Evolutionary conservation across 1,139 yeast genomes (phyloP), one percentile per base, ranked within the genome.

Genomic region (Komagataea norvegica): DNA sequence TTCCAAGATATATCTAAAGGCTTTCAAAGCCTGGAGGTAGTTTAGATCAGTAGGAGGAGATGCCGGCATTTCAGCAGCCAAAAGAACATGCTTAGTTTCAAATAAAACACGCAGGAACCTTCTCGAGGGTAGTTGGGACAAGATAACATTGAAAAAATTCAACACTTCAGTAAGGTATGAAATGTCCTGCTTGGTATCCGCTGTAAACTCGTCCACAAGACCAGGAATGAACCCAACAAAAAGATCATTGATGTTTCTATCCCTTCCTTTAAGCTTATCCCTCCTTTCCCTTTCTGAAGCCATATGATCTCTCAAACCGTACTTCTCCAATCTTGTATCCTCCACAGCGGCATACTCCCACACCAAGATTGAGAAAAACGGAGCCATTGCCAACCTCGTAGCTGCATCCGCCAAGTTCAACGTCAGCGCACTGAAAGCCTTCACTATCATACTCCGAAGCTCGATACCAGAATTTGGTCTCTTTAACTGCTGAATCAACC

Each of bases 71-170:
- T 25, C 13, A 3, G 33, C 41, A 21, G 20, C 38, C 14, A 18
- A 42, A 7, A 55, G 23, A 13, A 61, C 48, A 36, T 55, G 52
- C 22, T 47, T 17, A 19, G 59, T 59, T 27, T 59, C 56, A 27
- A 71, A 24, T 6, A 71, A 30, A 0, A 64, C 46, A 40, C 59
- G 62, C 3, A 63, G 40, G 41, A 57, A 67, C 31, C 63, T 47
- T 40, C 77, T 55, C 1, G 75, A 63, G 0, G 74, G 70, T 11
- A 65, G 48, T 41, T 67, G 72, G 1, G 72, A 62, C 7, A 70
- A 38, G 1, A 67, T 43, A 10, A 50, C 39, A n/a, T 57, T 46
- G 15, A 69, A 34, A 16, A 69, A 42, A 17, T 49, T 38, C 11
- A 66, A 21, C 3, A 57, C 40, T 13, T 48, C 33, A 5, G 43